Conservation (phyloP, 495 filamentous ascomycete genomes). For the Thermothielavioides terrestris region DNA sequence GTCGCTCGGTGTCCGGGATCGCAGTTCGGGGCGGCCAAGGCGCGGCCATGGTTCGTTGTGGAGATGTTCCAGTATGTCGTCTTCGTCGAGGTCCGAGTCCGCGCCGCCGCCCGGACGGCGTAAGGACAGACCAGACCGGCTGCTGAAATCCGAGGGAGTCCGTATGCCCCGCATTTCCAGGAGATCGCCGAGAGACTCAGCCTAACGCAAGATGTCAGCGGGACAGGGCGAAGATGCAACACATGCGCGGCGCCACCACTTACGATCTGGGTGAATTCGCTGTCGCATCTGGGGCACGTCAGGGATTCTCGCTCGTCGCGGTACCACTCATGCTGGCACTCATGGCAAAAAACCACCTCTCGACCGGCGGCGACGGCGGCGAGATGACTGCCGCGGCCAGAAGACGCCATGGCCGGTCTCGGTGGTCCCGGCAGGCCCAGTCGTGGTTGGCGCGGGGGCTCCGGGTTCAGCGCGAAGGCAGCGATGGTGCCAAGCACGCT, state of each 20-base stretch:
- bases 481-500: conserved; percentile 2
- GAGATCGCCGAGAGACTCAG: conserved; percentile 35
- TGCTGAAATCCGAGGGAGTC: conserved; percentile 12
- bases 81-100: conserved; percentile 41
- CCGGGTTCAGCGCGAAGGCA: neutral
- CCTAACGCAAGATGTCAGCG: conserved; percentile 24
- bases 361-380: conserved; percentile 38
- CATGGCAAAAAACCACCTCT: conserved; percentile 76
- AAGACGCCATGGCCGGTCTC: conserved; percentile 34
- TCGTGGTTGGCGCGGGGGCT: conserved; percentile 18
- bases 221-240: neutral
- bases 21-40: neutral
- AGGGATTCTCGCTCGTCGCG: conserved; percentile 52
- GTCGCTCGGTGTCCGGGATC: neutral
- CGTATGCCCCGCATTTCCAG: conserved; percentile 27
- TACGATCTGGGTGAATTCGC: conserved; percentile 82
- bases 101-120: conserved; percentile 33
- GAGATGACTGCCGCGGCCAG: conserved; percentile 19
- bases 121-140: conserved; percentile 21
- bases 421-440: too few relatives aligned
- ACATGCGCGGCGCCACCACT: too few relatives aligned
- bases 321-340: conserved; percentile 72
- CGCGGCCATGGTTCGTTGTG: neutral
- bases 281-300: conserved; percentile 64
- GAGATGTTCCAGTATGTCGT: conserved; percentile 41